Evolutionary conservation across 495 filamentous ascomycete species (phyloP).

Genomic region (Neurospora sp.): DNA sequence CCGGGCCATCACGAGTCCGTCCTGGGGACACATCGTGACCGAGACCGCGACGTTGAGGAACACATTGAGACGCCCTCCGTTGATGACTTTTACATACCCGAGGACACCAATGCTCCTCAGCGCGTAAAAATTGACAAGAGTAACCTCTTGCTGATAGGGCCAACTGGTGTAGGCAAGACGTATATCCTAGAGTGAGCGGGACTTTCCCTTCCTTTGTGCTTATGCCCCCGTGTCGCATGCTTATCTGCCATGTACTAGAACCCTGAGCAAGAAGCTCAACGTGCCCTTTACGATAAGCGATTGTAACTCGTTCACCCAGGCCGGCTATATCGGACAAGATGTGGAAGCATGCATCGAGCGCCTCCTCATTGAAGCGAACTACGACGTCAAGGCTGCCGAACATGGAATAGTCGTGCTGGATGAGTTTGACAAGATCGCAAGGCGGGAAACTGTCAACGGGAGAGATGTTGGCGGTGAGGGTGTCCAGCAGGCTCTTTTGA

Average conservation of each 20-base stretch:
- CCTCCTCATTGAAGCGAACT: conserved; percentile 80
- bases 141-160: conserved; percentile 86
- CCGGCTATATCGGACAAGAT: conserved; percentile 95
- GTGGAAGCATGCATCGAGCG: conserved; percentile 87
- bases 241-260: conserved; percentile 19
- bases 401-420: conserved; percentile 91
- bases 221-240: neutral
- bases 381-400: conserved; percentile 77
- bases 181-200: conserved; percentile 66
- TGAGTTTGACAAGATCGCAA: conserved; percentile 92
- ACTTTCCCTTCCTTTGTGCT: neutral
- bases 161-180: conserved; percentile 93
- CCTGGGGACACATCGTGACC: conserved; percentile 25
- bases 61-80: conserved; percentile 4
- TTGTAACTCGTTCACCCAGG: conserved; percentile 94
- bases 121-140: conserved; percentile 87
- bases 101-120: conserved; percentile 37
- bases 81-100: conserved; percentile 29
- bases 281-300: conserved; percentile 97
- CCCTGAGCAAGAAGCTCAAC: conserved; percentile 53
- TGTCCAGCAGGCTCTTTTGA: conserved; percentile 90
- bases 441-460: conserved; percentile 41
- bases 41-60: conserved; percentile 7
- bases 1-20: conserved; percentile 60
- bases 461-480: conserved; percentile 86